Base-by-base conservation (phyloP, 169 alveolate genomes). In the Plasmodium chabaudi region DNA sequence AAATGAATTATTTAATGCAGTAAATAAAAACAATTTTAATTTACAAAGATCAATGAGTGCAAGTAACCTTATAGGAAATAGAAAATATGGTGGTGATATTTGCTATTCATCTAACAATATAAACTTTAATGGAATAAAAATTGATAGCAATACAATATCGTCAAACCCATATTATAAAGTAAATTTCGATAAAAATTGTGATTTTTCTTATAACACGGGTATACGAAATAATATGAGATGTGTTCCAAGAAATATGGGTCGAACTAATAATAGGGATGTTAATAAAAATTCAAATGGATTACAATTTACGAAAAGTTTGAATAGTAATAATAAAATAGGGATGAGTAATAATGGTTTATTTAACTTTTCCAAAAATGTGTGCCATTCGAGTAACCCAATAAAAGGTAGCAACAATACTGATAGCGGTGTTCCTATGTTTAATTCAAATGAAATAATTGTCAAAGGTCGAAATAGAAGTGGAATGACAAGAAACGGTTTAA, bases 11-110 rank as follows among this genome's bases (percentile, higher is more conserved):
- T 79, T 79, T 71, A 51, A 59, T 15, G 5, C 56, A 57, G 89
- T 79, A 60, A 79, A 79, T 71, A 57, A 23, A 47, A 60, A 57
- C 21, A 65, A 51, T 49, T 55, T 79, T 17, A 79, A 64, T 60
- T 39, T 79, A 46, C 82, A 79, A 60, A 42, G 89, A 13, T 79
- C 89, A 9, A 60, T 67, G 56, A 79, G 89, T 49, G 89, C 17
- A 47, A 82, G 55, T 70, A 68, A 79, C n/a, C 5, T 44, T 17
- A 13, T 65, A 5, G 15, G 25, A 9, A 25, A n/a, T 10, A 23
- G 23, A 61, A 57, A 65, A 12, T 2, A 7, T 59, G 23, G 1
- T 10, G 71, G 39, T 42, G 46, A 23, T 5, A 21, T 19, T 19
- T 5, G 42, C 59, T 42, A 27, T 67, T 27, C 27, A 12, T 42